A percentile compares a stretch with the other conserved stretches of the same genome.
Conservation (phyloP, 1,284 basidiomycete species). For the Tylopilus sp. region DNA sequence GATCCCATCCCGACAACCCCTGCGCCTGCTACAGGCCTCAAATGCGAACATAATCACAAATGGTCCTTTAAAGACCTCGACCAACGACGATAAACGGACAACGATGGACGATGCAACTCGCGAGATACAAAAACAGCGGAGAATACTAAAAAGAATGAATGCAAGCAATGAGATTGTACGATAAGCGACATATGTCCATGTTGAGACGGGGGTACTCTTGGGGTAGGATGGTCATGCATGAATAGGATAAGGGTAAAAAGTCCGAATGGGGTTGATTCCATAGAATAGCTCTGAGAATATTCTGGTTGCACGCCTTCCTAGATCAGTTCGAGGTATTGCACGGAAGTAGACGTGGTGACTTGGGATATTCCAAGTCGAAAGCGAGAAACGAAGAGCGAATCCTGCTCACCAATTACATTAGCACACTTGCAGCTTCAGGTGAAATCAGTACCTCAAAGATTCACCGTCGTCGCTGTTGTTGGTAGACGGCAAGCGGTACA, state of each 20-base stretch:
- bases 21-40: neutral
- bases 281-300: conserved; percentile 25
- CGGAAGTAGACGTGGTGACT: conserved; percentile 3
- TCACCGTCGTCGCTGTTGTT: conserved; percentile 63
- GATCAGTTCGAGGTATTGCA: conserved; percentile 19
- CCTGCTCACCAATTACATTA: conserved; percentile 16
- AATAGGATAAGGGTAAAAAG: conserved; percentile 27
- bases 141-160: conserved; percentile 21
- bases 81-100: conserved; percentile 1
- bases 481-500: conserved; percentile 70
- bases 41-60: conserved; percentile 6
- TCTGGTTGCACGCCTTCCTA: conserved; percentile 26
- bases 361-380: conserved; percentile 8
- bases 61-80: conserved; percentile 6
- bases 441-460: conserved; percentile 14
- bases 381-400: neutral
- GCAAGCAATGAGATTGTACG: conserved; percentile 31
- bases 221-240: conserved; percentile 23
- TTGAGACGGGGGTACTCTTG: conserved; percentile 21
- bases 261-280: conserved; percentile 18
- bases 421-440: neutral
- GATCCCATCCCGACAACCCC: neutral
- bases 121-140: conserved; percentile 22
- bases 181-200: conserved; percentile 28
- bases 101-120: conserved; percentile 6